These are phyloP conservation scores for Quambalaria eucalypti DNA, from an alignment of 1,284 basidiomycete genomes.

Conservation along the genomic window DNA sequence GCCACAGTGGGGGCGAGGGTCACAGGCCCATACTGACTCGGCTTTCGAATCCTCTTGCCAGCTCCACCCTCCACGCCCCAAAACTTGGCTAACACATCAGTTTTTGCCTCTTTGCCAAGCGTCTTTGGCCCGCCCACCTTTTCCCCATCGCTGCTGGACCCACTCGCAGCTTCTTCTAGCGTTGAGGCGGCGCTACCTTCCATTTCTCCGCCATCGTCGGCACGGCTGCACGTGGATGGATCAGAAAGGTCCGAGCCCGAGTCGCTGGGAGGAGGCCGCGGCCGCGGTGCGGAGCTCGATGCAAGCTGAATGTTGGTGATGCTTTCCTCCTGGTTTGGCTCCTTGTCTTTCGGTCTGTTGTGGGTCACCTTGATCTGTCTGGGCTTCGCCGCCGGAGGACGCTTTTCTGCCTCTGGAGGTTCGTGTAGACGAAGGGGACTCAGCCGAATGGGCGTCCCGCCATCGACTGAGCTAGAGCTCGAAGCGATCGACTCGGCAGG, in stretches of 20 bases:
- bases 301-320: too few relatives aligned
- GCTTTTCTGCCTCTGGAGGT: background rate
- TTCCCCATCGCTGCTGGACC: background rate
- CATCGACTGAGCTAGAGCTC: background rate
- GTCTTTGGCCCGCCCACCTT: conserved; percentile 35
- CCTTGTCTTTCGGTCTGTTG: background rate
- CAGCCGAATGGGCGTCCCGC: background rate
- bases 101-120: conserved; percentile 42
- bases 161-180: background rate
- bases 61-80: conserved; percentile 42
- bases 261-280: background rate
- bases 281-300: too few relatives aligned
- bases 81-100: conserved; percentile 39
- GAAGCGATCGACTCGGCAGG: background rate
- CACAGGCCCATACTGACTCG: conserved; percentile 17
- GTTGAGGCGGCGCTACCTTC: background rate
- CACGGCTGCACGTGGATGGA: too few relatives aligned
- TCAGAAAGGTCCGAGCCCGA: background rate
- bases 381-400: background rate
- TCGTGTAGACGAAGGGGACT: background rate
- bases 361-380: background rate
- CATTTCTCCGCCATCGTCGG: too few relatives aligned
- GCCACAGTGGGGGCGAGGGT: conserved; percentile 9
- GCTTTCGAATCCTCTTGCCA: conserved; percentile 20
- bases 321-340: background rate